These are phyloP conservation scores for Dictyophora rubrovolvata DNA, from an alignment of 768 basidiomycete species.

Conservation along the genomic window DNA sequence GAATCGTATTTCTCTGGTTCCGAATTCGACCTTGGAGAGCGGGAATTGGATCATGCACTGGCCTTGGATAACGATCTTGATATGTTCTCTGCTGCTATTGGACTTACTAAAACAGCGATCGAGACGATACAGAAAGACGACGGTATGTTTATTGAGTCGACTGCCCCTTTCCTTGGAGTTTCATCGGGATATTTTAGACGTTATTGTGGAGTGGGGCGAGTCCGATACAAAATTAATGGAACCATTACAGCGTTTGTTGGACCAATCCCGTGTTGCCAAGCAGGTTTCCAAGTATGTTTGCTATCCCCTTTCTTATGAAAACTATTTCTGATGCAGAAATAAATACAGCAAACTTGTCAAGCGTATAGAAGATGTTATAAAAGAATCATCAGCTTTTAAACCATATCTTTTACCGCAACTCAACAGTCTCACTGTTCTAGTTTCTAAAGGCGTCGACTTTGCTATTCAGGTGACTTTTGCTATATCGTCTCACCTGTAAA, in stretches of 20 bases:
- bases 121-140: slow-evolving; percentile 64
- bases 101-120: slow-evolving; percentile 80
- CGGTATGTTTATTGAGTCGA: slow-evolving; percentile 34
- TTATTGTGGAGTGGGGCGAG: slow-evolving; percentile 61
- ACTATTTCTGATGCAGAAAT: not conserved
- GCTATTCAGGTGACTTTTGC: slow-evolving; percentile 63
- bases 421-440: slow-evolving; percentile 56
- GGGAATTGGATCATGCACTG: slow-evolving; percentile 72
- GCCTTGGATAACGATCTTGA: slow-evolving; percentile 89
- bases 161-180: not conserved
- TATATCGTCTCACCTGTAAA: not conserved
- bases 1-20: slow-evolving; percentile 77
- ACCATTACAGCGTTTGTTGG: slow-evolving; percentile 74
- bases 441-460: slow-evolving; percentile 80
- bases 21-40: slow-evolving; percentile 83
- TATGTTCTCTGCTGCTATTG: slow-evolving; percentile 86
- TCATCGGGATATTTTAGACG: slow-evolving; percentile 37
- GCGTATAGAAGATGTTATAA: slow-evolving; percentile 70
- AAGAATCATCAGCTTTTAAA: slow-evolving; percentile 63
- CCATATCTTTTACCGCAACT: slow-evolving; percentile 62
- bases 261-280: slow-evolving; percentile 75
- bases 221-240: slow-evolving; percentile 69
- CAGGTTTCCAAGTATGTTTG: slow-evolving; percentile 58
- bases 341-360: slow-evolving; percentile 71
- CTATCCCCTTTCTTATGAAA: not conserved